phyloP scores from a whole-genome alignment of 441 rosid genomes.

The Jatropha multifida region DNA sequence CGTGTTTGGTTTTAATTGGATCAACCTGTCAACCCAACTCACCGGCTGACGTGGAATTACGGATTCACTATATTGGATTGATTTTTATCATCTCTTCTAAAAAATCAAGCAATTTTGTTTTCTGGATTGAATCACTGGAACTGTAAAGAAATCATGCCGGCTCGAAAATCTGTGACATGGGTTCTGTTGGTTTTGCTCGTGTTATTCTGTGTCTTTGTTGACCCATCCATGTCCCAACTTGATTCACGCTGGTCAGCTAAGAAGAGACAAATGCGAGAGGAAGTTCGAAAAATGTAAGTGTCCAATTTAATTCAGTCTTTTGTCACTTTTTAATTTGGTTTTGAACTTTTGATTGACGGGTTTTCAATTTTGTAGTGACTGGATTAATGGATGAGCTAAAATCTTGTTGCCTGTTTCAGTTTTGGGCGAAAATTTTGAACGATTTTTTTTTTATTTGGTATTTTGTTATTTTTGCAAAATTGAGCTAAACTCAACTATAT shows the following conservation, averaged over 20 bases:
- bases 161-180: constrained; percentile 31
- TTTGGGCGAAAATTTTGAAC: not conserved
- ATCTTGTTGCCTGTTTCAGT: not conserved
- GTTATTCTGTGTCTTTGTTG: constrained; percentile 36
- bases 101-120: not conserved
- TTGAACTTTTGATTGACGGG: constrained; percentile 9
- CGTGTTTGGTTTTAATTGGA: no score
- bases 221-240: constrained; percentile 38
- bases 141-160: constrained; percentile 17
- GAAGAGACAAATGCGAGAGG: constrained; percentile 68
- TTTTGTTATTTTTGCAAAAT: not conserved
- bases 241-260: constrained; percentile 54
- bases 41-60: no score
- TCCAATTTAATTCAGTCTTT: not conserved
- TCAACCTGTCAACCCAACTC: no score
- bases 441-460: not conserved
- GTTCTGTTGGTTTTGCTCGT: constrained; percentile 40
- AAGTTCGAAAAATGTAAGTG: constrained; percentile 79
- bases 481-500: not conserved
- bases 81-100: not conserved
- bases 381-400: not conserved
- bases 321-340: not conserved
- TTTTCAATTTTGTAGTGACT: constrained; percentile 4
- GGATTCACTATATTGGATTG: no score
- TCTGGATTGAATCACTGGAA: not conserved